phyloP scores from a whole-genome alignment of 345 rosid genomes.

The Populus ilicifolia region DNA sequence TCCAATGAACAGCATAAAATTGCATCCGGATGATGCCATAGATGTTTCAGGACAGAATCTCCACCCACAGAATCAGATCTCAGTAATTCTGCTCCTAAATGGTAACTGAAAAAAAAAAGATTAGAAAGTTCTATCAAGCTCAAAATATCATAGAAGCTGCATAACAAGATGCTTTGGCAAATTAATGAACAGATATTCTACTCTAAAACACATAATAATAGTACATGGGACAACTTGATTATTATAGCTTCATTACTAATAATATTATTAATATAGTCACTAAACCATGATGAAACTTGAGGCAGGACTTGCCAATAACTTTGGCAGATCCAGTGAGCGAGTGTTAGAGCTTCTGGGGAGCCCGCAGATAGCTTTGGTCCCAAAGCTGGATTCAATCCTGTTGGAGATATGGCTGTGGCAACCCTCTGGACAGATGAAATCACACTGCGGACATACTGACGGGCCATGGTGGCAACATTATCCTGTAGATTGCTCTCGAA shows the following conservation, averaged over 20 bases:
- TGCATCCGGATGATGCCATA: conserved; percentile 93
- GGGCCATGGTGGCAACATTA: conserved; percentile 91
- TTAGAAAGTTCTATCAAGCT: not conserved
- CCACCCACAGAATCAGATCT: conserved; percentile 49
- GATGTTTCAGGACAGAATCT: conserved; percentile 63
- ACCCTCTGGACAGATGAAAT: conserved; percentile 94
- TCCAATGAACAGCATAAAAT: conserved; percentile 85
- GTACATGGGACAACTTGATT: not conserved
- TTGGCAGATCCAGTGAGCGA: conserved; percentile 86
- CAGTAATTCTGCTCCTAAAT: conserved; percentile 71
- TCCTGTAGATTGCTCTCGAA: conserved; percentile 84
- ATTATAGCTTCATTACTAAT: not conserved
- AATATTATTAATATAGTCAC: not conserved
- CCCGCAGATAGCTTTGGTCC: conserved; percentile 75
- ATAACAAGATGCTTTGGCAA: not conserved
- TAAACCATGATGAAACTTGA: not conserved
- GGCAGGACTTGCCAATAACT: conserved; percentile 56
- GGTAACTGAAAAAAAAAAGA: conserved; percentile 39
- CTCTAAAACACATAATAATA: not conserved
- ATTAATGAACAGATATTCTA: not conserved
- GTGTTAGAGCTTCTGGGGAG: conserved; percentile 91
- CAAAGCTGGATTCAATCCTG: conserved; percentile 60
- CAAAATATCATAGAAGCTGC: not conserved
- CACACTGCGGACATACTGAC: conserved; percentile 84
- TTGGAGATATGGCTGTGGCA: conserved; percentile 91